Evolutionary conservation across 2,329 filamentous ascomycete genomes (phyloP), one percentile per base, ranked within the genome.

Genomic region (Epichloe elymi): DNA sequence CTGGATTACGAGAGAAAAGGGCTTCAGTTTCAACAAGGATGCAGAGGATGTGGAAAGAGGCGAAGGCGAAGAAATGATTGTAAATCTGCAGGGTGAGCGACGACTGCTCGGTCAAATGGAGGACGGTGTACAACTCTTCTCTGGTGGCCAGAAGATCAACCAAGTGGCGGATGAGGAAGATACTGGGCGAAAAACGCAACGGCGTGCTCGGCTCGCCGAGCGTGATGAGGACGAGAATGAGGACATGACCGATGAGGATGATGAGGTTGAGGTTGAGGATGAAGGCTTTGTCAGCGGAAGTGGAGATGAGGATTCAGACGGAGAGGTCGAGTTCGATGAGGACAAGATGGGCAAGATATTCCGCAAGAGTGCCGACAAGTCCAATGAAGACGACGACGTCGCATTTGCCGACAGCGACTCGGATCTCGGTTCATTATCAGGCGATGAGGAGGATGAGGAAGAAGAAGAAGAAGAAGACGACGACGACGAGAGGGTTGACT

Each of bases 351-450:
- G 80, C 56, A 81, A 74, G 55, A 71, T 82, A 61, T 84, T 83
- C 64, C 72, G 72, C 49, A 74, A 74, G 51, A 67, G 72, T 6
- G 62, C 65, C 15, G 75, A 79, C 36, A 71, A 73, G 49, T 71
- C 77, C 38, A 74, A 63, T 20, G 73, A 72, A 11, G 79, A 81
- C 23, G 86, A 82, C 33, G 88, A 95, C 50, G 61, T 97, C 52
- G 88, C 83, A 1, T 98, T 96, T 70, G 93, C 93, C 14, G 93
- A 98, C 62, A 95, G 88, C 61, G 94, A 98, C 66, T 98, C 93
- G 0, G 94, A 98, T 64, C 75, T 98, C 4, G 93, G 93, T 6
- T 95, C 91, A 3, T 68, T 96, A 56, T 95, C 88, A 2, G 72
- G 72, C 1, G 67, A 26, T 26, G 26, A 67, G 0, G 70, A 71